A percentile compares a stretch with the other conserved stretches of the same genome.
phyloP scores from a whole-genome alignment of 2,329 filamentous ascomycete genomes.

The Monascus ruber region DNA sequence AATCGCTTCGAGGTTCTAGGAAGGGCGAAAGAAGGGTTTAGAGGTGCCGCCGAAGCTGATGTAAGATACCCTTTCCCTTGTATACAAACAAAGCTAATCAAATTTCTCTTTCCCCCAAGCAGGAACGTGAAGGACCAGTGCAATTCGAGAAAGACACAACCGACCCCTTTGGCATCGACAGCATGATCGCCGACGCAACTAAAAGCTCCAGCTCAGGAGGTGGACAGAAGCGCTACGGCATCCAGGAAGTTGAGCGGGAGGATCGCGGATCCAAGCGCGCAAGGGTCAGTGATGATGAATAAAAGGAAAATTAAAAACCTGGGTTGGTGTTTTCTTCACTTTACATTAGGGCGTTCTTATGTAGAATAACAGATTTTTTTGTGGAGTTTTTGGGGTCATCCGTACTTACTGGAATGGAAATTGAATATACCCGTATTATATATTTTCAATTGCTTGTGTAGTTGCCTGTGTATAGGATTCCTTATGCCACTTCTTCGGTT shows the following conservation, averaged over 20 bases:
- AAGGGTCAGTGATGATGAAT: slow-evolving; percentile 59
- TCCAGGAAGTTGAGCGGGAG: slow-evolving; percentile 28
- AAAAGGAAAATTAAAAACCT: neutral
- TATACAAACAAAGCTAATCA: slow-evolving; percentile 1
- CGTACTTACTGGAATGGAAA: too few species aligned
- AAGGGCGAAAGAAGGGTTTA: slow-evolving; percentile 73
- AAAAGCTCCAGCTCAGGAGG: slow-evolving; percentile 36
- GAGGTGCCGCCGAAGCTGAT: slow-evolving; percentile 69
- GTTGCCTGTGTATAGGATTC: too few species aligned
- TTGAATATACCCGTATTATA: too few species aligned
- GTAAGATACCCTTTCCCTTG: slow-evolving; percentile 32
- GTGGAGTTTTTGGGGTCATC: too few species aligned
- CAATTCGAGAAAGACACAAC: slow-evolving; percentile 84
- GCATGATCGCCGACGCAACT: slow-evolving; percentile 74
- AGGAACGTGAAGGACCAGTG: slow-evolving; percentile 79
- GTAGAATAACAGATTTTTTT: too few species aligned
- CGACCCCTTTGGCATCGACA: slow-evolving; percentile 90
- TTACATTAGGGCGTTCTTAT: too few species aligned
- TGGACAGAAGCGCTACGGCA: slow-evolving; percentile 34
- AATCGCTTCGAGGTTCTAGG: slow-evolving; percentile 84
- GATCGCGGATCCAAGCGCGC: slow-evolving; percentile 52
- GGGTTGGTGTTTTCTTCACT: too few species aligned
- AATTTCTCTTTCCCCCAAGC: slow-evolving; percentile 1
- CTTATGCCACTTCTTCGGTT: too few species aligned
- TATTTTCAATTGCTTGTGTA: too few species aligned